A percentile compares a stretch with the other conserved stretches of the same genome.
Evolutionary conservation across 192 early-diverging fungal species (phyloP).

Genomic region (Coemansia sp.): DNA sequence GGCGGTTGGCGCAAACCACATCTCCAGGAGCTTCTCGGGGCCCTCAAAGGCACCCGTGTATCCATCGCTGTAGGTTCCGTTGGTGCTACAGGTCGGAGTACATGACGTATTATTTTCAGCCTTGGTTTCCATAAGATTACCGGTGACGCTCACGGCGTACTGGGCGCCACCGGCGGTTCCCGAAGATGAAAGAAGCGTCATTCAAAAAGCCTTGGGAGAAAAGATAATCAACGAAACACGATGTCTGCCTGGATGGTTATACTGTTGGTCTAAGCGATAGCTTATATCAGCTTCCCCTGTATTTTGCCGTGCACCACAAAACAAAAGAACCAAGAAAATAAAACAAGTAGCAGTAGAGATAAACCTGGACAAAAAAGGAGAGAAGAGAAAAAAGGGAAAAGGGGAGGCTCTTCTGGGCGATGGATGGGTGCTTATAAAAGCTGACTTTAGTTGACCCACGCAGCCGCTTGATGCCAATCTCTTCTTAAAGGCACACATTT

Average conservation of each 20-base stretch:
- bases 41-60: conserved; percentile 84
- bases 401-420: no score
- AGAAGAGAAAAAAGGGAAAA: no score
- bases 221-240: neutral
- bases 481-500: no score
- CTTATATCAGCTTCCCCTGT: no score
- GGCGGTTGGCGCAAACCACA: conserved; percentile 76
- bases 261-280: no score
- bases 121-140: conserved; percentile 34
- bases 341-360: no score
- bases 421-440: no score
- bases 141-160: conserved; percentile 54
- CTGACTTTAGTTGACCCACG: no score
- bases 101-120: conserved; percentile 40
- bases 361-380: no score
- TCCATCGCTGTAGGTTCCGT: conserved; percentile 52
- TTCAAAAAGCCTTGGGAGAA: neutral
- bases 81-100: conserved; percentile 48
- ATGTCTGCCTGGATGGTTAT: no score
- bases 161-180: conserved; percentile 51
- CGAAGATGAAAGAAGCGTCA: conserved; percentile 36
- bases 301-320: no score
- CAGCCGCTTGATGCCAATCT: no score
- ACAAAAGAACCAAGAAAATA: neutral
- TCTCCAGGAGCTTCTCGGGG: conserved; percentile 96